phyloP scores from a whole-genome alignment of 768 basidiomycete genomes.

The Podaxis sp. region DNA sequence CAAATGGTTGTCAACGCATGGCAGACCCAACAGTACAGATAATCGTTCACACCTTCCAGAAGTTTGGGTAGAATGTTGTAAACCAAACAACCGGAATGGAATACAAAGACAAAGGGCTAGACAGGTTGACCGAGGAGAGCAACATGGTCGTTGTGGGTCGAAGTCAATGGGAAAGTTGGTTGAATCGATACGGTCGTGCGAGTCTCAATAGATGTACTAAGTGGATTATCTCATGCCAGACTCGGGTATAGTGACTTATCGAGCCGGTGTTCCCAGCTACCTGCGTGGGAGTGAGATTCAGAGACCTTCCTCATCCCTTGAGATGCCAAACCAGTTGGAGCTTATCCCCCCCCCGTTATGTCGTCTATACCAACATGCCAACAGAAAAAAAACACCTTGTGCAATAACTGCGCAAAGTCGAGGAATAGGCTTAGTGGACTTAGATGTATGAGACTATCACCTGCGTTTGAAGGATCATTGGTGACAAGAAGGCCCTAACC shows the following conservation, averaged over 20 bases:
- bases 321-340: background rate
- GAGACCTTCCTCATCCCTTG: background rate
- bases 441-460: no score
- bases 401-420: no score
- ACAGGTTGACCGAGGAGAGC: conserved; percentile 5
- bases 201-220: no score
- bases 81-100: conserved; percentile 38
- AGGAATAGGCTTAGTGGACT: no score
- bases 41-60: conserved; percentile 26
- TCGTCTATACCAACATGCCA: no score
- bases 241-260: background rate
- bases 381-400: no score
- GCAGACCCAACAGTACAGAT: background rate
- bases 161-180: background rate
- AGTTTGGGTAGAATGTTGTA: conserved; percentile 31
- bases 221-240: background rate
- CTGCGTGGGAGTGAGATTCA: background rate
- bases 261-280: background rate
- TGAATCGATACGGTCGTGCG: background rate
- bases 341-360: no score
- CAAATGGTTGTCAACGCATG: background rate
- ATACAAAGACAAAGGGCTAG: conserved; percentile 33
- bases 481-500: no score
- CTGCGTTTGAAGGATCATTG: no score
- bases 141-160: background rate